These are phyloP conservation scores for Coemansia sp. DNA, from an alignment of 192 early-diverging fungal species.

Conservation along the genomic window DNA sequence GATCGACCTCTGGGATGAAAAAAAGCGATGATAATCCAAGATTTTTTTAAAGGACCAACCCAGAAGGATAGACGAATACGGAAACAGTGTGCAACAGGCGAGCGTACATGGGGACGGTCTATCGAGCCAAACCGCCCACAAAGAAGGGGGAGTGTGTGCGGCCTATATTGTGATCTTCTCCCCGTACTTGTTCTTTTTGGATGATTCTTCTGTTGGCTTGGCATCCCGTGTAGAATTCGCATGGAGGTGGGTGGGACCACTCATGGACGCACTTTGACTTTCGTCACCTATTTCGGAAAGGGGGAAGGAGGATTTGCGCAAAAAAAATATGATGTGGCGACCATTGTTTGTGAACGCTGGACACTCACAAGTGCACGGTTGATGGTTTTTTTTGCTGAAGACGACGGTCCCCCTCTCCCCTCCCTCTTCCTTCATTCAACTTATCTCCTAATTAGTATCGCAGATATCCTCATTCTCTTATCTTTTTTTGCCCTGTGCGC, in stretches of 20 bases:
- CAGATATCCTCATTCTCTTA: not conserved
- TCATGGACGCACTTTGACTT: not conserved
- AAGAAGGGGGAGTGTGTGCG: not conserved
- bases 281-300: not conserved
- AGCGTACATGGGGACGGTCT: not conserved
- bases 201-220: not conserved
- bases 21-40: not conserved
- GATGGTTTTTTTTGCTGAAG: not conserved
- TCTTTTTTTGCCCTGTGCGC: not conserved
- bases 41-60: not conserved
- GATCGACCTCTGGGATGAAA: too few relatives aligned
- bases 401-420: not conserved
- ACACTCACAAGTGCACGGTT: not conserved
- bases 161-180: not conserved
- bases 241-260: not conserved
- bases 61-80: not conserved
- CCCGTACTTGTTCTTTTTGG: not conserved
- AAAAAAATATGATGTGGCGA: slow-evolving; percentile 5
- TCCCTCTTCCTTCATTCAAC: not conserved
- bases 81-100: not conserved
- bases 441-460: not conserved
- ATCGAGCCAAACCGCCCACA: not conserved
- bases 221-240: not conserved
- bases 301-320: not conserved
- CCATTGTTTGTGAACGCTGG: not conserved